phyloP scores from a whole-genome alignment of 2,329 filamentous ascomycete species.

The Aspergillus unguis region DNA sequence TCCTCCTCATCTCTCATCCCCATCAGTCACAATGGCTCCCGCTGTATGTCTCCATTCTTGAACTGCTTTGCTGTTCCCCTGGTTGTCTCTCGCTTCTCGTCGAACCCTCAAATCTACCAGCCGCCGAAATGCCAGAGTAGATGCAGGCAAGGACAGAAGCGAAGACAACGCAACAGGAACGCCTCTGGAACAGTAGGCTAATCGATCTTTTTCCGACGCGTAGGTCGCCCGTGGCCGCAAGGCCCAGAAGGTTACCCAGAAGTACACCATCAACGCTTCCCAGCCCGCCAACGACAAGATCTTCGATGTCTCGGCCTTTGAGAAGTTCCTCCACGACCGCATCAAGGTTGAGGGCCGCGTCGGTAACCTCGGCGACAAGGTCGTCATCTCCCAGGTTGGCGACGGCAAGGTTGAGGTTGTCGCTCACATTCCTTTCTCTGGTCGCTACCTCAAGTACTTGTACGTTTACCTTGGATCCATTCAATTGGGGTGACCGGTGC shows the following conservation, averaged over 20 bases:
- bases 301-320: conserved; percentile 97
- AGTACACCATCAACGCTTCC: conserved; percentile 99
- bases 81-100: conserved; percentile 22
- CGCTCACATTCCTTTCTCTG: conserved; percentile 95
- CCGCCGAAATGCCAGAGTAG: conserved; percentile 2
- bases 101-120: neutral
- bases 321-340: conserved; percentile 99
- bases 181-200: conserved; percentile 85
- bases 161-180: conserved; percentile 14
- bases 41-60: conserved; percentile 68
- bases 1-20: conserved; percentile 26
- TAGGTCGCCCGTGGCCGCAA: conserved; percentile 45
- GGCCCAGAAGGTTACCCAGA: conserved; percentile 50
- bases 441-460: conserved; percentile 99
- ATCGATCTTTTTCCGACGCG: conserved; percentile 52
- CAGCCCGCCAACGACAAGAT: conserved; percentile 99
- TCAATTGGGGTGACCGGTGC: neutral
- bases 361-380: conserved; percentile 92
- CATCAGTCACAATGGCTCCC: conserved; percentile 71
- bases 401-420: conserved; percentile 99
- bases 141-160: neutral
- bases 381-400: conserved; percentile 83
- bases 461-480: conserved; percentile 50
- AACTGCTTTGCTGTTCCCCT: conserved; percentile 93
- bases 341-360: conserved; percentile 99